phyloP scores from a whole-genome alignment of 2,329 filamentous ascomycete genomes.

The Whalleya microplaca region DNA sequence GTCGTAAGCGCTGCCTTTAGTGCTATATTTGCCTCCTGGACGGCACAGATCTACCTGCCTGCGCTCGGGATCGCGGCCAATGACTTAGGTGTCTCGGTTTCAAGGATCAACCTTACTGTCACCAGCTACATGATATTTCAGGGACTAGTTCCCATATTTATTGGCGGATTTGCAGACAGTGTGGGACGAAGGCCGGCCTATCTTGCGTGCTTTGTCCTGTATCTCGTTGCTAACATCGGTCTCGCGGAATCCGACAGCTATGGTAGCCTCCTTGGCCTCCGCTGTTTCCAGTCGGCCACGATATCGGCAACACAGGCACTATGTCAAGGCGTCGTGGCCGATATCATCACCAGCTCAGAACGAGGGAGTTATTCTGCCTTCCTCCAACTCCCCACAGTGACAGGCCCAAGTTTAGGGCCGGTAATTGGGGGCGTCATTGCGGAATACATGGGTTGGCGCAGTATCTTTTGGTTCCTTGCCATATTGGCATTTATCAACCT shows the following conservation, averaged over 20 bases:
- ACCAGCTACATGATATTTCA: slow-evolving; percentile 52
- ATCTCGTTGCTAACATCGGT: slow-evolving; percentile 46
- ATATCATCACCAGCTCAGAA: slow-evolving; percentile 58
- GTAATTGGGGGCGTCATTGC: slow-evolving; percentile 52
- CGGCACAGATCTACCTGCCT: slow-evolving; percentile 33
- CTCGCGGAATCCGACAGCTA: slow-evolving; percentile 46
- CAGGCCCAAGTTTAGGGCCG: slow-evolving; percentile 46
- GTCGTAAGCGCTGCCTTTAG: slow-evolving; percentile 32
- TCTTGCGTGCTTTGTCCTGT: slow-evolving; percentile 48
- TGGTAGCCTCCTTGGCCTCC: slow-evolving; percentile 47
- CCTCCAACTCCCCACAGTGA: slow-evolving; percentile 44
- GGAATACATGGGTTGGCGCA: slow-evolving; percentile 63
- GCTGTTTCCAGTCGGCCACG: slow-evolving; percentile 53
- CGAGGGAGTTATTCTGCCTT: slow-evolving; percentile 56
- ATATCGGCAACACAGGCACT: slow-evolving; percentile 58
- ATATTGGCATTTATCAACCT: slow-evolving; percentile 54
- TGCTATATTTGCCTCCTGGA: slow-evolving; percentile 31
- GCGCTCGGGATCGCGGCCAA: slow-evolving; percentile 30
- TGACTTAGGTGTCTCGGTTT: slow-evolving; percentile 25
- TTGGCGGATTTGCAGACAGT: slow-evolving; percentile 51
- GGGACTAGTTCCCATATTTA: slow-evolving; percentile 53
- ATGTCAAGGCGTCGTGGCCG: slow-evolving; percentile 53
- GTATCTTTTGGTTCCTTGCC: slow-evolving; percentile 68
- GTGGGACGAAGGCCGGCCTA: slow-evolving; percentile 50
- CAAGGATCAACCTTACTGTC: slow-evolving; percentile 39